A percentile compares a stretch with the other conserved stretches of the same genome.
phyloP scores from a whole-genome alignment of 2,329 filamentous ascomycete genomes.

The Penicillium brasilianum region DNA sequence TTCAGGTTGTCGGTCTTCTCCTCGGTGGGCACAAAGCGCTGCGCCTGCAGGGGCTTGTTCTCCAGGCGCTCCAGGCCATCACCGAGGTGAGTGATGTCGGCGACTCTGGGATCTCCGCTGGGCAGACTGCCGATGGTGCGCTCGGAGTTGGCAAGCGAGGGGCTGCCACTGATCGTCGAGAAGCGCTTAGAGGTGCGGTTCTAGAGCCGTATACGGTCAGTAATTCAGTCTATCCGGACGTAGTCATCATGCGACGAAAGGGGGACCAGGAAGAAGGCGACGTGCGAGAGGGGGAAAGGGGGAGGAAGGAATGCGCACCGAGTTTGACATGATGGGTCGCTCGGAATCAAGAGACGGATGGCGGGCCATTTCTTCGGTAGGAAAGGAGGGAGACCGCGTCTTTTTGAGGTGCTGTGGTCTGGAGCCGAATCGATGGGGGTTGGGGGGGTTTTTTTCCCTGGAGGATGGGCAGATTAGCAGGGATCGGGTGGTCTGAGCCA shows the following conservation, averaged over 20 bases:
- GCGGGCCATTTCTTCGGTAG: slow-evolving; percentile 39
- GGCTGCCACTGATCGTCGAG: slow-evolving; percentile 57
- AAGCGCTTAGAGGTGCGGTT: slow-evolving; percentile 59
- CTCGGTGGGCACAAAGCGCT: slow-evolving; percentile 78
- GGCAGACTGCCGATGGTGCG: slow-evolving; percentile 48
- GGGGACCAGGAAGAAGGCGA: slow-evolving; percentile 3
- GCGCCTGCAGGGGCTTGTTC: slow-evolving; percentile 81
- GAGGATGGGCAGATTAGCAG: slow-evolving; percentile 14
- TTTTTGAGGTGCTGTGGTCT: slow-evolving; percentile 9
- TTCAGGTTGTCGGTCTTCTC: slow-evolving; percentile 82
- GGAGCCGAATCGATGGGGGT: slow-evolving; percentile 4
- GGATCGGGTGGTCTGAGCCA: slow-evolving; percentile 9
- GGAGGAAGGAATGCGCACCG: slow-evolving; percentile 44
- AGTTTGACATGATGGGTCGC: slow-evolving; percentile 61
- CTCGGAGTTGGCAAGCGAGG: slow-evolving; percentile 54
- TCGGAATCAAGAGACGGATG: slow-evolving; percentile 58
- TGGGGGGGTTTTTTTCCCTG: slow-evolving; percentile 3
- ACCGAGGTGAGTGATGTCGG: slow-evolving; percentile 76
- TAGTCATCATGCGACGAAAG: background rate
- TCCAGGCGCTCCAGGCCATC: slow-evolving; percentile 84
- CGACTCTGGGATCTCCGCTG: slow-evolving; percentile 58
- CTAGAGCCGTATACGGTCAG: slow-evolving; percentile 34
- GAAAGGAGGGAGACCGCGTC: background rate
- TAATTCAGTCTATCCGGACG: slow-evolving; percentile 13
- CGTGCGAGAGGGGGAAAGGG: slow-evolving; percentile 14